Base-by-base conservation (phyloP, 2,329 filamentous ascomycete species). In the Colletotrichum sp. region DNA sequence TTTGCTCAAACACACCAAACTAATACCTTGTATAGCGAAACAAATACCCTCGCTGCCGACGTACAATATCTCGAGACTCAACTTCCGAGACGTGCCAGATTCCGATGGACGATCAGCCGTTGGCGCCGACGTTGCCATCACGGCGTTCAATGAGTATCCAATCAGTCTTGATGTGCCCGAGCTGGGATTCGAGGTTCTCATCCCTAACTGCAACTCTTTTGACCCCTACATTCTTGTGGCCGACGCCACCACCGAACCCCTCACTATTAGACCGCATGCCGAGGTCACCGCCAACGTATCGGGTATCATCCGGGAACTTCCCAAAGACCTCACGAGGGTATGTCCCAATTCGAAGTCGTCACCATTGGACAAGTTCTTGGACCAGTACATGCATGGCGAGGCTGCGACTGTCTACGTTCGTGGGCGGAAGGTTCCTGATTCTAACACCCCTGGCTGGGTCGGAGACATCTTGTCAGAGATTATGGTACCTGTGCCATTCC, bases 401-500 rank as follows among this genome's bases (percentile, higher is more conserved):
- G 89, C 94, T 71, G 94, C 95, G 1, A 95, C 92, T 3, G 89
- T 98, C 15, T 98, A 95, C 84, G 92, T 99, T 65, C 94, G 94
- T 66, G 97, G 96, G 30, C 94, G 94, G 72, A 90, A 92, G 76
- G 88, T 92, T 30, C 91, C 93, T 4, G 89, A 90, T 21, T 87
- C 90, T 2, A 88, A 92, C 39, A 95, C 95, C 0, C 97, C 97
- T 1, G 88, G 89, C 62, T 99, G 97, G 97, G 90, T 98, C 64
- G 90, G 91, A 16, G 92, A 96, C 68, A 89, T 99, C 26, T 87
- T 99, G 49, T 92, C 93, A 62, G 95, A 94, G 79, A 91, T 99
- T 68, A 96, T 93, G 0, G 89, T 99, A 1, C 96, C 96, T 5
- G 88, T 99, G 8, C 94, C 95, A 8, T 94, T 99, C 77, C 95